phyloP scores from a whole-genome alignment of 768 basidiomycete genomes.

The Naganishia vaughanmartiniae region DNA sequence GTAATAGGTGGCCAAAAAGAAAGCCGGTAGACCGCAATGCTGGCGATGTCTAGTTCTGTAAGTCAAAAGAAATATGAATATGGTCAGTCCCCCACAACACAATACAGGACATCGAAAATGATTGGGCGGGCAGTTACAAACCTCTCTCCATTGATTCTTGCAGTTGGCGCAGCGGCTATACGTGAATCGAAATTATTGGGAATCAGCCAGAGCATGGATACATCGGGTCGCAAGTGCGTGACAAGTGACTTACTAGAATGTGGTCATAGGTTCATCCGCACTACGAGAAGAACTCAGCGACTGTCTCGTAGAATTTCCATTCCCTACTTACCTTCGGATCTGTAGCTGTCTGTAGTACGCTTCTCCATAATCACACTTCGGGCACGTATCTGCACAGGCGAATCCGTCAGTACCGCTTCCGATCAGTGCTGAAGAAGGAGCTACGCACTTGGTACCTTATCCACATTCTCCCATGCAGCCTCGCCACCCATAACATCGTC shows the following conservation, averaged over 20 bases:
- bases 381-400: conserved; percentile 56
- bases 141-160: conserved; percentile 50
- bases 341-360: conserved; percentile 97
- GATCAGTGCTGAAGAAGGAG: not conserved
- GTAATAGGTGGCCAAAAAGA: not conserved
- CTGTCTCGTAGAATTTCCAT: not conserved
- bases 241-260: conserved; percentile 50
- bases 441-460: conserved; percentile 69
- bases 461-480: conserved; percentile 90
- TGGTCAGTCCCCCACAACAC: not conserved
- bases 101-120: not conserved
- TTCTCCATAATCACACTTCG: conserved; percentile 76
- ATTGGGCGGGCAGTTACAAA: conserved; percentile 23
- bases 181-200: not conserved
- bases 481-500: conserved; percentile 96
- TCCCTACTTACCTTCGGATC: conserved; percentile 63
- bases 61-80: not conserved
- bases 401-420: not conserved
- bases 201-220: not conserved
- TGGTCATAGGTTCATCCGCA: conserved; percentile 54
- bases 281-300: conserved; percentile 22
- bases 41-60: not conserved
- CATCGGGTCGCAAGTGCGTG: not conserved
- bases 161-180: conserved; percentile 50
- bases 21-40: not conserved